These are phyloP conservation scores for Oryza punctata DNA, from an alignment of 176 grass and related monocot species.

Conservation along the genomic window DNA sequence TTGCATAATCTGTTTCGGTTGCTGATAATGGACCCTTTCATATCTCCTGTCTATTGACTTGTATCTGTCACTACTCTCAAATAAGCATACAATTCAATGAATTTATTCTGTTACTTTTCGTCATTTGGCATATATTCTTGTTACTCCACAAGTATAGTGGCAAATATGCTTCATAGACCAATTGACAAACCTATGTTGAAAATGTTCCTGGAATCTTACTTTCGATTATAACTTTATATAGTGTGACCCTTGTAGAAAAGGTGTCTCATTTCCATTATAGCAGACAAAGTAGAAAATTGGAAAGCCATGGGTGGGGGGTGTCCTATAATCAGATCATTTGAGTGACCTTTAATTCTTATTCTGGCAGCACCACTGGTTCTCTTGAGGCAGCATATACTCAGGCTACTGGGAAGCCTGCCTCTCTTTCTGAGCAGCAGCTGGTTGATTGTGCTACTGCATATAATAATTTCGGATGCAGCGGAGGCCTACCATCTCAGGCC, in stretches of 20 bases:
- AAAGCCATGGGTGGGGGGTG: background rate
- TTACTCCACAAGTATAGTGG: background rate
- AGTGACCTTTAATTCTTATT: constrained; percentile 25
- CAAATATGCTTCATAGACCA: constrained; percentile 15
- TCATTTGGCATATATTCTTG: background rate
- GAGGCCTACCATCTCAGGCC: constrained; percentile 92
- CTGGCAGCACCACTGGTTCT: constrained; percentile 90
- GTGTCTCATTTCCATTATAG: constrained; percentile 6
- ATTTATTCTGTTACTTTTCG: background rate
- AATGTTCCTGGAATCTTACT: background rate
- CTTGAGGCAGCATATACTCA: constrained; percentile 96
- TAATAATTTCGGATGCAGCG: constrained; percentile 94
- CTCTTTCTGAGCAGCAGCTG: constrained; percentile 97
- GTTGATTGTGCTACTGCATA: constrained; percentile 73
- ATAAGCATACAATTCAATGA: background rate
- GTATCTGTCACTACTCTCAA: background rate
- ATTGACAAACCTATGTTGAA: background rate
- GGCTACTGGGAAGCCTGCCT: constrained; percentile 69
- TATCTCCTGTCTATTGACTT: constrained; percentile 8
- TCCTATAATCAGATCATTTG: constrained; percentile 4
- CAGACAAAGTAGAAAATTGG: background rate
- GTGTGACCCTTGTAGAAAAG: background rate
- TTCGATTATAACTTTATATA: background rate
- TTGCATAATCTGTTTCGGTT: constrained; percentile 16
- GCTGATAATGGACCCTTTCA: background rate